These are phyloP conservation scores for Daedalea quercina DNA, from an alignment of 768 basidiomycete species.

Conservation along the genomic window DNA sequence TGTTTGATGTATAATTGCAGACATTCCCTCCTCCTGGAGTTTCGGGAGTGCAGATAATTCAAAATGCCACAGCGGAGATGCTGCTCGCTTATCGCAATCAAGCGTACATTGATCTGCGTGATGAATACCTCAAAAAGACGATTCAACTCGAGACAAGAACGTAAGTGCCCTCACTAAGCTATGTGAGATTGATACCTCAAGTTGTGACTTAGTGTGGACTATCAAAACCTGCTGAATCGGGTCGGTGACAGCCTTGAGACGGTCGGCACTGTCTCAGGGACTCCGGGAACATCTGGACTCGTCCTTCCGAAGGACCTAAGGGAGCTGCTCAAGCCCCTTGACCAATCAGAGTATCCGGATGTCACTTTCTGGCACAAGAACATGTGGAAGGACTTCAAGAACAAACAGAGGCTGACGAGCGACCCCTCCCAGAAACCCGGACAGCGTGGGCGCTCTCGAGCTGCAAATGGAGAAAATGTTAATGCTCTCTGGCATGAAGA, in stretches of 20 bases:
- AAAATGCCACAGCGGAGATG: neutral
- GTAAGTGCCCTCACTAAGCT: neutral
- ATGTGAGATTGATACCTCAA: neutral
- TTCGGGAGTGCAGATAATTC: neutral
- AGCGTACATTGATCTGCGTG: neutral
- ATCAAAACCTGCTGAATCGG: too few species aligned
- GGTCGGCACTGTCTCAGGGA: too few species aligned
- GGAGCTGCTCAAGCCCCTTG: neutral
- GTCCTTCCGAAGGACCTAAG: too few species aligned
- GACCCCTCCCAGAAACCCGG: too few species aligned
- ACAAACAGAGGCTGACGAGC: too few species aligned
- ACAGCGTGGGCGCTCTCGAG: too few species aligned
- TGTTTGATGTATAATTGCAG: neutral
- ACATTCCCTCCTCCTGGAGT: neutral
- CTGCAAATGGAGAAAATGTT: too few species aligned
- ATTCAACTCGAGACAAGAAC: neutral
- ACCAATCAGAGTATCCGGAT: neutral
- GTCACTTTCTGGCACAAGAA: neutral
- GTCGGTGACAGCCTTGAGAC: too few species aligned
- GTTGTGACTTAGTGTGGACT: too few species aligned
- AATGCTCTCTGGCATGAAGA: neutral
- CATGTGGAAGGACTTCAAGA: too few species aligned
- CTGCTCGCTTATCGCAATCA: neutral
- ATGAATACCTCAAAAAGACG: neutral
- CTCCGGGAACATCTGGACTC: neutral